Percentiles rank a stretch among this genome's conserved stretches.
Conservation (phyloP, 176 grass and related monocot genomes). For the bread wheat (Triticum aestivum) region IWGSC_CS_RefSeq_v2.1 NC_057801.1:748095876-748096375, state of each 20-base stretch:
- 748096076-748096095: constrained; percentile 35
- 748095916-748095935: background rate
- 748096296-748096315: background rate
- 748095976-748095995: constrained; percentile 87
- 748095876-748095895: background rate
- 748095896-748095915: background rate
- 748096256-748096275: constrained; percentile 21
- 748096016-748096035: constrained; percentile 83
- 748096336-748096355: constrained; percentile 35
- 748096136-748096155: background rate
- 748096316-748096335: background rate
- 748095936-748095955: background rate
- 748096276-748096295: background rate
- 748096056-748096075: constrained; percentile 71
- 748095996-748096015: constrained; percentile 97
- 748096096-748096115: background rate
- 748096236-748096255: constrained; percentile 72
- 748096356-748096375: constrained; percentile 51
- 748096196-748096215: constrained; percentile 85
- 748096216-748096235: constrained; percentile 80
- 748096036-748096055: constrained; percentile 81
- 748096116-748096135: constrained; percentile 21
- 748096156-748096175: constrained; percentile 90
- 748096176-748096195: constrained; percentile 59
- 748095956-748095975: background rate